These are phyloP conservation scores for Aphanoascus verrucosus DNA, from an alignment of 2,329 filamentous ascomycete genomes.

Conservation along the genomic window DNA sequence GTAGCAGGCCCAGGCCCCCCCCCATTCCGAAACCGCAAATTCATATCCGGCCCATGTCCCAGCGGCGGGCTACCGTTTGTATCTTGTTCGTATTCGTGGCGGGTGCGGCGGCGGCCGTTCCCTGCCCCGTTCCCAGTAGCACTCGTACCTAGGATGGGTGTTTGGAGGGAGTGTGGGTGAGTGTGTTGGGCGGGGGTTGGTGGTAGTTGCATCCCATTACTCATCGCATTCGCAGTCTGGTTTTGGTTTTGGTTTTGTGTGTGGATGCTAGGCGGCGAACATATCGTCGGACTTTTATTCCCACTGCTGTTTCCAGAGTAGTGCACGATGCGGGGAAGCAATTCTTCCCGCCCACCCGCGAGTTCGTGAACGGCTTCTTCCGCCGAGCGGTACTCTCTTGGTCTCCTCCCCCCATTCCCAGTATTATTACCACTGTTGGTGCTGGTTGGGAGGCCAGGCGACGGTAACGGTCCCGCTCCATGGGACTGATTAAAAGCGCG, in stretches of 20 bases:
- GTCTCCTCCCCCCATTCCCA: too few relatives aligned
- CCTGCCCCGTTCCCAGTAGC: too few relatives aligned
- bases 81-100: conserved; percentile 83
- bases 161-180: conserved; percentile 14
- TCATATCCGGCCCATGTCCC: conserved; percentile 56
- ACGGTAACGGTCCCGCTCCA: conserved; percentile 62
- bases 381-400: conserved; percentile 84
- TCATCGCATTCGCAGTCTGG: too few relatives aligned
- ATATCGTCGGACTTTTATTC: conserved; percentile 79
- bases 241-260: too few relatives aligned
- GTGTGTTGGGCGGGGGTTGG: conserved; percentile 5
- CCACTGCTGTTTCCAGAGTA: too few relatives aligned
- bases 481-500: conserved; percentile 12
- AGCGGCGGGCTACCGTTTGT: conserved; percentile 78
- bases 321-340: conserved; percentile 87
- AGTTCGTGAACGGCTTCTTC: conserved; percentile 90
- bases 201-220: too few relatives aligned
- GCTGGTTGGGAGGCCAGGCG: conserved; percentile 68
- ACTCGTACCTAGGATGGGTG: conserved; percentile 18
- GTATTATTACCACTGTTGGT: too few relatives aligned
- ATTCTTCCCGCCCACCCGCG: conserved; percentile 80
- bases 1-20: conserved; percentile 25
- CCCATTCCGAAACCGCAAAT: conserved; percentile 32
- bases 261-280: conserved; percentile 21
- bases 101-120: conserved; percentile 58